Conservation (phyloP, 345 rosid genomes). For the Gossypium ekmanianum region DNA sequence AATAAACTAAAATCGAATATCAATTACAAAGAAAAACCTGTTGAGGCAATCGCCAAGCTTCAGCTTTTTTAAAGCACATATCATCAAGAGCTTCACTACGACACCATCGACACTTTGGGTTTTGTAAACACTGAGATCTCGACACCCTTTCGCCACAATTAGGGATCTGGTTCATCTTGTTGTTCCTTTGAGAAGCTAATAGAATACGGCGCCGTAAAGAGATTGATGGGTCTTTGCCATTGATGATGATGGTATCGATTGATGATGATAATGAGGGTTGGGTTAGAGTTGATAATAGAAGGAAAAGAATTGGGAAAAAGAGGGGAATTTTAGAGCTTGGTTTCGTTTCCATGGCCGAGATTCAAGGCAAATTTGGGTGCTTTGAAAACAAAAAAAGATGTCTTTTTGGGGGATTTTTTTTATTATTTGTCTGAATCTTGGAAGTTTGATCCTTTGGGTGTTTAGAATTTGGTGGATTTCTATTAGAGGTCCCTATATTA, state of each 20-base stretch:
- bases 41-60: slow-evolving; percentile 67
- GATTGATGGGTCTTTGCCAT: not conserved
- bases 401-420: no score
- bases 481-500: no score
- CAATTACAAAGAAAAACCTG: slow-evolving; percentile 65
- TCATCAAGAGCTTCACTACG: slow-evolving; percentile 72
- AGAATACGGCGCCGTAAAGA: slow-evolving; percentile 27
- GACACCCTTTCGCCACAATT: slow-evolving; percentile 53
- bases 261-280: slow-evolving; percentile 13
- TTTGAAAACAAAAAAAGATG: not conserved
- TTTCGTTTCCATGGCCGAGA: slow-evolving; percentile 19
- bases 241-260: not conserved
- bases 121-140: slow-evolving; percentile 52
- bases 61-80: slow-evolving; percentile 58
- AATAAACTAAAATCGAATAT: not conserved
- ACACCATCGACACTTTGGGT: slow-evolving; percentile 73
- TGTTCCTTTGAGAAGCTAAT: slow-evolving; percentile 33
- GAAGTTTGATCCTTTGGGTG: no score
- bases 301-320: slow-evolving; percentile 23
- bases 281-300: slow-evolving; percentile 7
- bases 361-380: not conserved
- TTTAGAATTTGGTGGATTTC: no score
- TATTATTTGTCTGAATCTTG: no score
- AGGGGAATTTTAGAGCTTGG: slow-evolving; percentile 15
- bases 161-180: slow-evolving; percentile 32